Evolutionary conservation across 169 alveolate genomes (phyloP).

Genomic region (Fabrea salina): DNA sequence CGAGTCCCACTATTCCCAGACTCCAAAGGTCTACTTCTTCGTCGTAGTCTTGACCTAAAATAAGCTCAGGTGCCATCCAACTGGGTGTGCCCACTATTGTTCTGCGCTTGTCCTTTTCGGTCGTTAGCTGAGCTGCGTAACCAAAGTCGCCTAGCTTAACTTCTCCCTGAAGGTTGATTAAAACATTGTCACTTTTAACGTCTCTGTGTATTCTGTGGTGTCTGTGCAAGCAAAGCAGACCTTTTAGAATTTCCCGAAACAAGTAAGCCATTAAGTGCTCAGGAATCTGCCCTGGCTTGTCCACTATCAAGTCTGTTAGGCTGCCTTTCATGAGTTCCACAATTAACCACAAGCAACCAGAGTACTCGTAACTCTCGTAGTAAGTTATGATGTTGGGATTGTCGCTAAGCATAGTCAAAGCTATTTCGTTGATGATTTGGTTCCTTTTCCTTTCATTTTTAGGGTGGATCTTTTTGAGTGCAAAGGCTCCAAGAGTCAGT

Average conservation of each 20-base stretch:
- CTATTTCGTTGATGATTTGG: constrained; percentile 23
- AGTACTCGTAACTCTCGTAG: constrained; percentile 2
- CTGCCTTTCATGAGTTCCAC: constrained; percentile 25
- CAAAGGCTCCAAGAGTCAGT: neutral
- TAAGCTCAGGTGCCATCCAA: constrained; percentile 93
- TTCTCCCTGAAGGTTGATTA: constrained; percentile 71
- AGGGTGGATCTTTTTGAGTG: neutral
- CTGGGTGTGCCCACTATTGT: constrained; percentile 92
- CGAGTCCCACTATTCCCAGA: constrained; percentile 73
- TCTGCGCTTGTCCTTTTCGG: constrained; percentile 23
- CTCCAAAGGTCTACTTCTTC: constrained; percentile 21
- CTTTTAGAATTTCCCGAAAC: neutral
- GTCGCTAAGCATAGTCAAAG: neutral
- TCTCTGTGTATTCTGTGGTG: constrained; percentile 85
- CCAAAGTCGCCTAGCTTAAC: constrained; percentile 92
- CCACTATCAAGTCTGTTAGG: constrained; percentile 15
- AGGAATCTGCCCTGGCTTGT: constrained; percentile 11
- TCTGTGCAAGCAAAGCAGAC: neutral
- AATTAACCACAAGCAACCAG: neutral
- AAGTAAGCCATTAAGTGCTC: constrained; percentile 6
- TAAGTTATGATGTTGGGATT: constrained; percentile 13
- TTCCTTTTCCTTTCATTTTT: neutral
- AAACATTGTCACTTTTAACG: constrained; percentile 87
- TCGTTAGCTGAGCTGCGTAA: neutral
- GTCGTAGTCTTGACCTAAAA: neutral